Evolutionary conservation across 2,329 filamentous ascomycete genomes (phyloP), one percentile per base, ranked within the genome.

Genomic region (Monosporascus sp.): DNA sequence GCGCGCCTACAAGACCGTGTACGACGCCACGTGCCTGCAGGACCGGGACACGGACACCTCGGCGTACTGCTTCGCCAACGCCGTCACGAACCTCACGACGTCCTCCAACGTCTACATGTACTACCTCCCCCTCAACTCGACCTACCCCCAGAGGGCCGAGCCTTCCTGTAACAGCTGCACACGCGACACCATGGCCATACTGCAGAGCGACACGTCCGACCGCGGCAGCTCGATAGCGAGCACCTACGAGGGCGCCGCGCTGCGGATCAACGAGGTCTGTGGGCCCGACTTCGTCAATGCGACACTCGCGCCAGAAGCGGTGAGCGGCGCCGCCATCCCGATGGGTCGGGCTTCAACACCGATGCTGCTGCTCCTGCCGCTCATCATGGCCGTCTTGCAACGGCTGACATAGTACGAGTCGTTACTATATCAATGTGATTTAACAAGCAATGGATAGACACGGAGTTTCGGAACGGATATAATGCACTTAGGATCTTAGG

Each of bases 51-150:
- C 14, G 17, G 41, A 44, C 7, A 84, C 84, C 1, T 77, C 77
- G 49, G 80, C 84, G 59, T 97, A 93, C 75, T 87, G 83, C 74
- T 97, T 90, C 68, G 89, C 89, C 59, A 87, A 89, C 61, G 90
- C 93, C 48, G 84, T 92, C 55, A 90, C 88, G 47, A 96, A 96
- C 70, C 68, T 74, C 6, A 81, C 82, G 22, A 86, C 82, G 8
- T 77, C 88, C 0, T 82, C 84, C 35, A 87, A 94, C 67, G 80
- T 83, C 37, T 93, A 92, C 65, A 79, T 94, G 37, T 99, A 97
- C 73, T 93, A 88, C 63, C 75, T 97, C 3, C 89, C 92, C 0
- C 79, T 96, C 52, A 94, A 94, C 54, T 79, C 85, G 41, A 70
- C 77, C 1, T 73, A 97, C 14, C 89, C 89, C 0, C 77, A 75